Evolutionary conservation across 169 alveolate genomes (phyloP).

Genomic region (Miamiensis avidus): DNA sequence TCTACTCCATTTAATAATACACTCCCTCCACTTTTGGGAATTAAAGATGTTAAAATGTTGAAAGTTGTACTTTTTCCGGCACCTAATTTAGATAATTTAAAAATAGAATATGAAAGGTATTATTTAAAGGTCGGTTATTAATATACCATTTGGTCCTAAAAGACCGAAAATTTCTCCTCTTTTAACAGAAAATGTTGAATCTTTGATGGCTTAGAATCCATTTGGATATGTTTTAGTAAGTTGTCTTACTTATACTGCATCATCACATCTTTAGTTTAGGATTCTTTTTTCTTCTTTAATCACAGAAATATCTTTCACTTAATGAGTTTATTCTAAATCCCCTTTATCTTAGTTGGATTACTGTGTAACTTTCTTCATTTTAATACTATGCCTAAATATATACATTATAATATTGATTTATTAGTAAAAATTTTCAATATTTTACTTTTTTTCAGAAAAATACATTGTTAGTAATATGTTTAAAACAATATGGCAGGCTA

Average conservation of each 20-base stretch:
- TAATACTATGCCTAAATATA: not conserved
- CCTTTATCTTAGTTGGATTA: not conserved
- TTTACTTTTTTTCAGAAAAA: not conserved
- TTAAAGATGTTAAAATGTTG: slow-evolving; percentile 50
- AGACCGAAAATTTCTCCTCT: slow-evolving; percentile 59
- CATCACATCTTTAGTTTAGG: not conserved
- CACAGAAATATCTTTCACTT: not conserved
- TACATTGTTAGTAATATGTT: no score
- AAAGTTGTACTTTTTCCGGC: slow-evolving; percentile 78
- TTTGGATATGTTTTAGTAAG: slow-evolving; percentile 15
- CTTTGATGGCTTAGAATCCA: slow-evolving; percentile 30
- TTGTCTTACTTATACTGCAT: slow-evolving; percentile 4
- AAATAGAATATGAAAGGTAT: no score
- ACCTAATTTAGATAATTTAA: no score
- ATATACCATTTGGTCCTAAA: slow-evolving; percentile 74
- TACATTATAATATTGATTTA: no score
- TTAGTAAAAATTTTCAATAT: no score
- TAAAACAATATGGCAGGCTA: not conserved
- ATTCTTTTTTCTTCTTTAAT: slow-evolving; percentile 17
- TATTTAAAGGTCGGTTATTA: no score
- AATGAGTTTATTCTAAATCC: no score
- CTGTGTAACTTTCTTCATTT: not conserved
- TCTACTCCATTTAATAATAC: slow-evolving; percentile 42
- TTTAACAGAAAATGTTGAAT: slow-evolving; percentile 51
- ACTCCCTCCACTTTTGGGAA: slow-evolving; percentile 37